Evolutionary conservation across 2,329 filamentous ascomycete species (phyloP), one percentile per base, ranked within the genome.

Genomic region (Aspergillus texensis): DNA sequence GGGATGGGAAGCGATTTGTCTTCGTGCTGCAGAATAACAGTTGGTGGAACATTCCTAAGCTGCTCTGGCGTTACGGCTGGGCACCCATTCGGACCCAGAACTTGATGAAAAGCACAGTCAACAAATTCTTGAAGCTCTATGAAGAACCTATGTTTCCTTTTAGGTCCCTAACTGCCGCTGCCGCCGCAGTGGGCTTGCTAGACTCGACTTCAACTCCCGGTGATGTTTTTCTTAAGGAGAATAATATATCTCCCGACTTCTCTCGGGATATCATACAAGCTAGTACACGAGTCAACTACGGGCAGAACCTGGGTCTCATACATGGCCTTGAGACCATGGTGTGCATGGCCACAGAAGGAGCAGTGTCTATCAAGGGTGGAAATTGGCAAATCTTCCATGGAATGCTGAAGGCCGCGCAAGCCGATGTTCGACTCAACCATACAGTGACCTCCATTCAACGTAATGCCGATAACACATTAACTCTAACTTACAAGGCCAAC

Each of bases 311-410:
- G 14, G 86, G 83, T n/a, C 82, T 88, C 41, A 95, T 98, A 55
- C 94, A 98, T 72, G 95, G 93, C 0, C 80, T 99, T 1, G 93
- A 96, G 72, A 88, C 94, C 1, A 93, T 97, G 90, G 91, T 96
- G 2, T 94, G 93, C 50, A 92, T 98, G 88, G 91, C 94, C 2
- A 91, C 93, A 0, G 90, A 94, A 58, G 93, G 93, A 8, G 92
- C 94, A 0, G 87, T 93, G 75, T 83, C 90, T 21, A 86, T 98
- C 1, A 78, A 86, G 16, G 93, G 93, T 8, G 95, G 95, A 1
- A 99, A 98, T 77, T 98, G 94, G 93, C 89, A 88, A 71, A 97
- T 99, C 60, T 99, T 99, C 74, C 85, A 89, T n/a, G 81, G 84
- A 52, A 96, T 97, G 91, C 81, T 94, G 1, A 82, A 86, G 43